Evolutionary conservation across 257 asterid genomes (phyloP), one percentile per base, ranked within the genome.

Genomic region (Fraxinus pennsylvanica): DNA sequence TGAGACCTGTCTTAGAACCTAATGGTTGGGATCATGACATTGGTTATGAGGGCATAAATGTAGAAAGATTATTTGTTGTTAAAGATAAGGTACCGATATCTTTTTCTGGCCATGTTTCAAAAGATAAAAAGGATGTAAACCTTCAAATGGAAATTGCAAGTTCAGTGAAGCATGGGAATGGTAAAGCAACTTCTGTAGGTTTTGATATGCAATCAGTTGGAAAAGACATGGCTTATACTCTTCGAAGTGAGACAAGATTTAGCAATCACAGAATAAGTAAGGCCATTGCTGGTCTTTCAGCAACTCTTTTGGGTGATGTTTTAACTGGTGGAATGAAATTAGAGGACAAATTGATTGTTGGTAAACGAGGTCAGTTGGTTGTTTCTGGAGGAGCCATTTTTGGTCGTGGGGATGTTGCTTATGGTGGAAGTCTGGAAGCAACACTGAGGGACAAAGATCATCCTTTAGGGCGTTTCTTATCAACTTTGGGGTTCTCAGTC

Each of bases 21-120:
- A 90, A 96, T 43, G 98, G 99, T 69, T 96, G 99, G 99, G 99
- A 96, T 81, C 99, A 96, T 76, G 99, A 96, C 82, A 91, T 93
- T 70, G 99, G 99, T 35, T 96, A 93, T 63, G 99, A 96, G 76
- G 98, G 99, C 45, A 84, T 96, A 83, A 96, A 93, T 78, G 88
- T 86, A 0, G 99, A 96, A 89, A 91, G 92, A 77, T 82, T 96
- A 74, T 93, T 93, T 68, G 93, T 83, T 78, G 82, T 89, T 14
- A 86, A 90, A 82, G 95, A 93, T 72, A 91, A 89, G 85, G 68
- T 93, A 71, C 99, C 97, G 5, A 12, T 96, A 71, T 93, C 98
- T 68, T 87, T 96, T 79, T 90, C 97, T 36, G 91, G 98, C 35
- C 97, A 93, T 83, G 80, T 92, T 75, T 92, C 97, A 0, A 96